A percentile compares a stretch with the other conserved stretches of the same genome.
phyloP scores from a whole-genome alignment of 441 rosid genomes.

The Populus trichocarpa region DNA sequence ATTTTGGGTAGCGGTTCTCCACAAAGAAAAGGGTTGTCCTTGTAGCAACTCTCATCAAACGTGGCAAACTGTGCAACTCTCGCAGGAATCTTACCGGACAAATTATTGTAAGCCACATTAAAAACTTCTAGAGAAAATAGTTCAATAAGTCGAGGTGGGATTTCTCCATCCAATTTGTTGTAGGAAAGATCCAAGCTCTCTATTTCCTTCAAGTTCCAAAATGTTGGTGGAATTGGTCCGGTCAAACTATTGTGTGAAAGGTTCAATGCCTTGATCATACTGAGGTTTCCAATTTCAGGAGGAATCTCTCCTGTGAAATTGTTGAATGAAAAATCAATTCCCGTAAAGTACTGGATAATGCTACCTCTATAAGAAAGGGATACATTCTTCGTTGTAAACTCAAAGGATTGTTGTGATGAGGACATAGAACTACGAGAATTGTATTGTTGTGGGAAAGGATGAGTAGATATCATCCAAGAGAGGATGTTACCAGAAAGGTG shows the following conservation, averaged over 20 bases:
- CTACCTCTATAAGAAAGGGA: neutral
- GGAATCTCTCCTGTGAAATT: slow-evolving; percentile 12
- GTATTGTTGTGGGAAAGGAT: neutral
- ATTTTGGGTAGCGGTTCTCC: no score
- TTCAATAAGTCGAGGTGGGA: no score
- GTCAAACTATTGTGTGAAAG: neutral
- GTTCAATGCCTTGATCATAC: neutral
- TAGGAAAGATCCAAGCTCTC: no score
- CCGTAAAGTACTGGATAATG: neutral
- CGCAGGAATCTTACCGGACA: slow-evolving; percentile 16
- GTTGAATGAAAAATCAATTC: slow-evolving; percentile 18
- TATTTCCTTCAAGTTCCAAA: no score
- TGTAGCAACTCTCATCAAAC: slow-evolving; percentile 1
- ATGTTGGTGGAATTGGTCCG: neutral
- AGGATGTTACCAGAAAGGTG: slow-evolving; percentile 10
- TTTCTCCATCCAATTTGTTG: no score
- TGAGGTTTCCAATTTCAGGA: slow-evolving; percentile 6
- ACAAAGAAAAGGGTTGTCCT: no score
- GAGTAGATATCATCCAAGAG: neutral
- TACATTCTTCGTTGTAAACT: neutral
- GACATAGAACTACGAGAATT: rapidly evolving
- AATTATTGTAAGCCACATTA: neutral
- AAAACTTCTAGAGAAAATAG: no score
- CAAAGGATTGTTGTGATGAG: neutral
- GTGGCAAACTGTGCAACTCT: slow-evolving; percentile 21